phyloP scores from a whole-genome alignment of 306 rosid species.

The Acacia melanoxylon region DNA sequence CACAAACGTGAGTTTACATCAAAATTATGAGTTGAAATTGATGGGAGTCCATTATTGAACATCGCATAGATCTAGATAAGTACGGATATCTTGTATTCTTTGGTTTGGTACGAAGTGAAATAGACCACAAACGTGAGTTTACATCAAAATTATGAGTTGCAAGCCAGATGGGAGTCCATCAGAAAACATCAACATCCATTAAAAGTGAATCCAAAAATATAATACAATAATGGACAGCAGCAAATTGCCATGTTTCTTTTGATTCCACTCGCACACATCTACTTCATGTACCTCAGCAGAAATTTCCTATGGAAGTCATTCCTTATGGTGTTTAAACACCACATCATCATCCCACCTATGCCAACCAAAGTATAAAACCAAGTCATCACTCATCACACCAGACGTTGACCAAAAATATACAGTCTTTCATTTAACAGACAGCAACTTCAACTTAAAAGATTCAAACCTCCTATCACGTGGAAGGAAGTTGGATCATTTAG shows the following conservation, averaged over 20 bases:
- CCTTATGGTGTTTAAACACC: constrained; percentile 91
- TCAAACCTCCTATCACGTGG: constrained; percentile 77
- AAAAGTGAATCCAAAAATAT: background rate
- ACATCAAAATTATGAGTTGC: background rate
- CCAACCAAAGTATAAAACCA: background rate
- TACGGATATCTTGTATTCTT: background rate
- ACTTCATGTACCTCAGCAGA: constrained; percentile 92
- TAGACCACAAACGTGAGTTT: background rate
- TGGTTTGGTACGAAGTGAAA: background rate
- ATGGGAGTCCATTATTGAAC: background rate
- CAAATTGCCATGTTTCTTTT: background rate
- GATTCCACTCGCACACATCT: background rate
- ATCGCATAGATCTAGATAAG: background rate
- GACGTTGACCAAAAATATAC: background rate
- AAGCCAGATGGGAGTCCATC: background rate
- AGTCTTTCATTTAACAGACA: background rate
- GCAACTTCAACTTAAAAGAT: constrained; percentile 1
- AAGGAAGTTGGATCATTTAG: constrained; percentile 70
- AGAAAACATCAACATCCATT: background rate
- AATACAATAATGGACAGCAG: background rate
- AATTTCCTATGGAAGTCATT: constrained; percentile 93
- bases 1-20: background rate
- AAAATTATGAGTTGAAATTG: background rate
- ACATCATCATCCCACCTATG: constrained; percentile 90
- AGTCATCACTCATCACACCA: background rate